Base-by-base conservation (phyloP, 306 rosid genomes). In the Dicorynia guianensis region DNA sequence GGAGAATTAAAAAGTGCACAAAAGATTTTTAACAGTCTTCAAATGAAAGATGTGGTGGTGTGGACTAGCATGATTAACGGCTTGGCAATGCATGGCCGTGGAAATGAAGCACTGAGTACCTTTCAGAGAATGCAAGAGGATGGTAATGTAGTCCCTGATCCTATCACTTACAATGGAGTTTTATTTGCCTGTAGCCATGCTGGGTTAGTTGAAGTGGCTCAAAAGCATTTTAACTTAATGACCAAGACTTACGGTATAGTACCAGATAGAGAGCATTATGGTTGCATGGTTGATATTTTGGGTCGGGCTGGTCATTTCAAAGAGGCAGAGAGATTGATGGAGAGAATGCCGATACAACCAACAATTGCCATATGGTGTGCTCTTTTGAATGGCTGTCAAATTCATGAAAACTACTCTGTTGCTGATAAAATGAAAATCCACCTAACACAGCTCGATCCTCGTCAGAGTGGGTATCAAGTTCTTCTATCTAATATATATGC, bases 401-500 rank as follows among this genome's bases (percentile, higher is more conserved):
- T 87, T 75, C 87, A 93, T 81, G 93, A 84, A 80, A 93, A 93
- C 49, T 71, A 83, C 13, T 58, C 55, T 63, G 81, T 89, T 53
- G 91, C 96, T 46, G 78, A 89, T 71, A 69, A 52, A 77, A 84
- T 89, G 64, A 89, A 78, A 55, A 42, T 48, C 20, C 79, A 39
- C 39, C 58, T 91, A 15, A 60, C 75, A 42, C 77, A 87, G 80
- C 63, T 89, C 65, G 81, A 79, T 67, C 89, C 84, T 79, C 72
- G 74, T 67, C 68, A 77, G 11, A 85, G 96, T 75, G 98, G 97
- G 54, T 86, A 86, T 49, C 81, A 80, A 63, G 89, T 86, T 75
- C 89, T 91, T 75, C 80, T 93, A 20, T 89, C 97, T 19, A 93
- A 93, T 71, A 91, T 91, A 83, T 87, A 86, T 77, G 93, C 97